These are phyloP conservation scores for Silybum marianum DNA, from an alignment of 129 eudicot species.

Conservation along the genomic window DNA sequence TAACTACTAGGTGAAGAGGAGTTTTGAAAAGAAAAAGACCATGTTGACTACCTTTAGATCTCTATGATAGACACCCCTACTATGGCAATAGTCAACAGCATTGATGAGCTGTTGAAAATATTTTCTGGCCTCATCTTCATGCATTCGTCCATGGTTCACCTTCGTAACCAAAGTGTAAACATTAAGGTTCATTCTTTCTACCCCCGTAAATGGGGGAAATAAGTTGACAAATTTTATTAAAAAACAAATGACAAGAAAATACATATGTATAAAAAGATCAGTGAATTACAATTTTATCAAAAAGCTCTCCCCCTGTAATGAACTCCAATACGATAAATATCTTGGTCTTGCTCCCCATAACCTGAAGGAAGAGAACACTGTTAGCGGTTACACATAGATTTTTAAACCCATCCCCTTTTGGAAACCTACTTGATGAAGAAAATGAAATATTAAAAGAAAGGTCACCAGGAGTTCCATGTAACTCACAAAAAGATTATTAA, in stretches of 20 bases:
- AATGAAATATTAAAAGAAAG: neutral
- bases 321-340: slow-evolving; percentile 87
- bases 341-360: slow-evolving; percentile 96
- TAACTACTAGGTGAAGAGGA: slow-evolving; percentile 7
- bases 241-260: neutral
- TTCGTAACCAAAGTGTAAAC: slow-evolving; percentile 30
- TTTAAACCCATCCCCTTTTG: neutral
- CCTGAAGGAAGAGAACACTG: slow-evolving; percentile 51
- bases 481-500: neutral
- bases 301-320: slow-evolving; percentile 96
- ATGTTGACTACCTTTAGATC: slow-evolving; percentile 70
- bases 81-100: slow-evolving; percentile 98
- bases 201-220: neutral
- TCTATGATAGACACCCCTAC: slow-evolving; percentile 96
- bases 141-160: slow-evolving; percentile 95
- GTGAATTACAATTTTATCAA: slow-evolving; percentile 90
- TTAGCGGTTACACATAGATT: slow-evolving; percentile 1
- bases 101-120: slow-evolving; percentile 95
- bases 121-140: slow-evolving; percentile 91
- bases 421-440: neutral
- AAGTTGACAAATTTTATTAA: neutral
- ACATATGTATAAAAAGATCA: neutral
- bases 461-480: slow-evolving; percentile 3
- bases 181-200: slow-evolving; percentile 14
- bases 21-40: slow-evolving; percentile 1